Conservation (phyloP, 176 grass and related monocot species). For the Bolboschoenus planiculmis region DNA sequence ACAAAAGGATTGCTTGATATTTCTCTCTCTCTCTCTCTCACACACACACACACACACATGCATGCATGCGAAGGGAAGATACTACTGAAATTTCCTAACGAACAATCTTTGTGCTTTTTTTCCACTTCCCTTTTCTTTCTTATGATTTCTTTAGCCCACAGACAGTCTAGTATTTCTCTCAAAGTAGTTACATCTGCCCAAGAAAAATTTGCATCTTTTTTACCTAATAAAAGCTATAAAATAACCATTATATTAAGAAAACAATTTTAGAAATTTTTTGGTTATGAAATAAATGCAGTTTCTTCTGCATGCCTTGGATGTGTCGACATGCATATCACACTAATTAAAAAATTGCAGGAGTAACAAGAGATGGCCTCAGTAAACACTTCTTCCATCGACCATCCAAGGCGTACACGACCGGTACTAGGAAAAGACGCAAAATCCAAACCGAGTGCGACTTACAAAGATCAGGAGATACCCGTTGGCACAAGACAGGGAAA, state of each 20-base stretch:
- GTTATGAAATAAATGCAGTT: background rate
- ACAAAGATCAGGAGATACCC: constrained; percentile 63
- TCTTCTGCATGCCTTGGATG: background rate
- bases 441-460: constrained; percentile 83
- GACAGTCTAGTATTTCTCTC: constrained; percentile 14
- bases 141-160: background rate
- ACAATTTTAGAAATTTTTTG: background rate
- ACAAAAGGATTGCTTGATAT: constrained; percentile 32
- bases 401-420: constrained; percentile 94
- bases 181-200: constrained; percentile 64
- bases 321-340: background rate
- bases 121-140: constrained; percentile 22
- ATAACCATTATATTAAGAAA: background rate
- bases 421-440: constrained; percentile 92
- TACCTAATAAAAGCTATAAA: background rate
- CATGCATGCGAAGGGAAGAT: constrained; percentile 36
- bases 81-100: constrained; percentile 85
- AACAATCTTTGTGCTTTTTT: constrained; percentile 44
- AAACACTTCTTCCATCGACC: constrained; percentile 99
- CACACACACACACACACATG: constrained; percentile 23
- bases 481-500: constrained; percentile 99
- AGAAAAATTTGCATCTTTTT: constrained; percentile 47
- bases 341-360: constrained; percentile 43
- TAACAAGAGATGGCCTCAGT: constrained; percentile 93
- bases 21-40: constrained; percentile 32